Conservation (phyloP, 1,284 basidiomycete species). For the Apiotrichum brassicae region DNA sequence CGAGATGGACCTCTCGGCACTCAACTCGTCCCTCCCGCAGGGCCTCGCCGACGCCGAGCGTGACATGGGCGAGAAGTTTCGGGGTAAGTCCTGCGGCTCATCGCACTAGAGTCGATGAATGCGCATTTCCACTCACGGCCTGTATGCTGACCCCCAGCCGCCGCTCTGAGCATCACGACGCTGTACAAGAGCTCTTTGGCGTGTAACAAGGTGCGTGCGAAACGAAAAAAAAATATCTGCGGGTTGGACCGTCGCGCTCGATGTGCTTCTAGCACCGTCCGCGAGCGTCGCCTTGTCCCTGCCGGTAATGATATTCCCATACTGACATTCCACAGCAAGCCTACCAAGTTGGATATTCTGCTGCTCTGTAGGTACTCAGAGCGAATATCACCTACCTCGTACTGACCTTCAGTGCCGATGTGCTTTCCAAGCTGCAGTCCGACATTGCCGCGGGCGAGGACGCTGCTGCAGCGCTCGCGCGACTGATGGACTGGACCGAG, state of each 20-base stretch:
- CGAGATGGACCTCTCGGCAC: slow-evolving; percentile 44
- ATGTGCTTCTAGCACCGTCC: no score
- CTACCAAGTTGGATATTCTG: slow-evolving; percentile 46
- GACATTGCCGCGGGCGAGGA: slow-evolving; percentile 39
- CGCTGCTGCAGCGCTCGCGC: slow-evolving; percentile 38
- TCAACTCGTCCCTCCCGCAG: slow-evolving; percentile 40
- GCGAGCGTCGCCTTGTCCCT: no score
- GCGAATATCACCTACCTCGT: background rate
- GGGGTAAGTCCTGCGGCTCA: slow-evolving; percentile 34
- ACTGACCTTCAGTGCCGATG: slow-evolving; percentile 26
- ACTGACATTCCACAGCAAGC: slow-evolving; percentile 35
- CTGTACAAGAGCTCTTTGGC: slow-evolving; percentile 45
- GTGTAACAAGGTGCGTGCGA: slow-evolving; percentile 43
- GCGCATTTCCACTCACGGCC: background rate
- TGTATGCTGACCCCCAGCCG: slow-evolving; percentile 27
- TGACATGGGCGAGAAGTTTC: slow-evolving; percentile 48
- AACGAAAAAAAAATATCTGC: no score
- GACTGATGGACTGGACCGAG: slow-evolving; percentile 49
- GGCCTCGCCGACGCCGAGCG: slow-evolving; percentile 46
- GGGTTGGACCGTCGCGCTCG: no score
- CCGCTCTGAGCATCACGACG: slow-evolving; percentile 46
- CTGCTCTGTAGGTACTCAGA: slow-evolving; percentile 38
- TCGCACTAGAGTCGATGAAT: no score
- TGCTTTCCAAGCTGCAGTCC: slow-evolving; percentile 43
- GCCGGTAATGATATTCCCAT: no score